Base-by-base conservation (phyloP, 495 filamentous ascomycete species). In the Penicillium longicatenatum region DNA sequence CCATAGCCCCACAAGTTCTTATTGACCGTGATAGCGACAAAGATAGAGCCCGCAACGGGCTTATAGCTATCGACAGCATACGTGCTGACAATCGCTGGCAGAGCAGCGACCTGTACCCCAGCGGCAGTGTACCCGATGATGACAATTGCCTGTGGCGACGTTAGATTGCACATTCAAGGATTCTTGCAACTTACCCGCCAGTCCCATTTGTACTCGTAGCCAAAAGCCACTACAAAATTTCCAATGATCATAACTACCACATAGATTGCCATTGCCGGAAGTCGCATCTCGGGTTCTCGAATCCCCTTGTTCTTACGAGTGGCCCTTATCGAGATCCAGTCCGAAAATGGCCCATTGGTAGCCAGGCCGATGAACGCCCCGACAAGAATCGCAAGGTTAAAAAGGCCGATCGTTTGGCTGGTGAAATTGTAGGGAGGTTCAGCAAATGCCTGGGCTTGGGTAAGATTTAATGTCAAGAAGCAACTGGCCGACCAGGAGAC, bases 221-320 rank as follows among this genome's bases (percentile, higher is more conserved):
- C 84, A 59, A 87, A 79, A 7, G 83, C 82, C 11, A 82, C 82
- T 29, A 89, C 68, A 33, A 88, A 79, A 52, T 85, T 84, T 1
- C 86, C 86, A 11, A 84, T 70, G 6, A 83, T 78, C 65, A 78
- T 79, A 46, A 86, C 73, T 10, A 86, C 58, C 10, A 84, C 76
- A 48, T 82, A 83, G 12, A 82, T 82, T n/a, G 87, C 76, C 73
- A 87, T 80, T 0, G 84, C 77, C 6, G 80, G 81, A 26, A 89
- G 67, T 20, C 86, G 74, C 87, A 90, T 89, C 65, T 90, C 86
- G 0, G 86, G 84, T 70, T 90, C 86, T 49, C 86, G 80, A 63
- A 89, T 84, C 12, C 85, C 86, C 19, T 70, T 55, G 61, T 90
- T 89, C 52, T 74, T 71, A 19, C 68, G 70, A 1, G 87, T 89